Base-by-base conservation (phyloP, 805 yeast species). In the Zygotorulaspora danielsina region DNA sequence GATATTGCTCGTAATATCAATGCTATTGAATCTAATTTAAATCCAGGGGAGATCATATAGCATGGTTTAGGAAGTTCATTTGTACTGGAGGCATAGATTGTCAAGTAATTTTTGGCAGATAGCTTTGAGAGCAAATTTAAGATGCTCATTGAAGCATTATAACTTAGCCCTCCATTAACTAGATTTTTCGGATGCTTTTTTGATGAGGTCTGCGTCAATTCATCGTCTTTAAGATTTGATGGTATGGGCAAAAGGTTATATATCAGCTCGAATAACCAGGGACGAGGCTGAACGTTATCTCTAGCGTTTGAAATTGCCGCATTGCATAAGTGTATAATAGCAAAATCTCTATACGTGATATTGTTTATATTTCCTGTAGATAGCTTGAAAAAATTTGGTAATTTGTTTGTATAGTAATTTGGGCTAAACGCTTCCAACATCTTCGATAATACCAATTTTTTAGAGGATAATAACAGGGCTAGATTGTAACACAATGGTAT, bases 261-360 rank as follows among this genome's bases (percentile, higher is more conserved):
- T 6, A 82, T 56, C 36, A 75, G 66, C 51, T 83, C 84, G 35
- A 75, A 71, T 25, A 78, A 59, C 9, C 78, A 71, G 1, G 78
- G 72, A 13, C 55, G 53, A 11, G 58, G 53, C 19, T 53, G 51
- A 6, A 34, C 12, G 35, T 60, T 60, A n/a, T 37, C 45, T 3
- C 75, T 60, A 10, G 71, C 52, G 45, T 70, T 69, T 19, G 59
- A 39, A 13, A 56, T 46, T 5, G 78, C 49, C 24, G 74, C 50
- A 17, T 63, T 63, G 32, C 78, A 71, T 5, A 77, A 54, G 34
- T 79, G 84, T 5, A 71, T 65, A 0, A 81, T 66, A 6, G 79
- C 39, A 41, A 80, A 81, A 57, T 84, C 94, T 45, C 90, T 61
- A 39, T 77, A 73, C 1, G 86, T 78, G 7, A 70, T 51, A 15